Evolutionary conservation across 2,329 filamentous ascomycete species (phyloP), one percentile per base, ranked within the genome.

Genomic region (Colletotrichum karsti): DNA sequence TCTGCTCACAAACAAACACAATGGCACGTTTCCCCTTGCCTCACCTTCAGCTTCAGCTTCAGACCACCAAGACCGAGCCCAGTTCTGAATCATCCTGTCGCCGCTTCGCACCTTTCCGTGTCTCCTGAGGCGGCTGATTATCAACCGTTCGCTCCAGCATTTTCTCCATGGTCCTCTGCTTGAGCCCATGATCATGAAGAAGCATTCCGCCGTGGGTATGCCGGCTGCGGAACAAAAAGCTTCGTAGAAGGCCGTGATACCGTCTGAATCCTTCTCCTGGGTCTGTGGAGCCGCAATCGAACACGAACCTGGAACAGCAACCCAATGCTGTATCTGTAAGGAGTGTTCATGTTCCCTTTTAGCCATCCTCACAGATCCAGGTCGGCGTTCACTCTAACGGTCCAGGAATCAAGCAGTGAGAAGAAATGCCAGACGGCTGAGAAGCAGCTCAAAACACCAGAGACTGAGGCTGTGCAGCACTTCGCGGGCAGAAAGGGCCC

Each of bases 401-500:
- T 48, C 7, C 33, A 22, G 58, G 39, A 42, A 42, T 50, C 15
- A 13, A 18, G 42, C 28, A 20, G 42, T 35, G 18, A 35, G n/a
- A 63, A 20, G 35, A 53, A 59, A 67, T 64, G 64, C 30, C 51
- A 50, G 59, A 54, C 37, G 10, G 42, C 46, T 51, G 35, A 63
- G 53, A 51, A 26, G 44, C 46, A 41, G 59, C 60, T 48, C 60
- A 41, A 41, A 41, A 64, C 60, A 54, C 64, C 28, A 33, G 44
- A 58, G 33, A 33, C 39, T 35, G 24, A 39, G 61, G 64, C 64
- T 67, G 60, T 67, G 60, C 53, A 67, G 53, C 42, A 15, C 12
- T 48, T 22, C 51, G 24, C 41, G 20, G 24, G 39, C 56, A 42
- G 22, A 22, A 51, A 51, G n/a, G 7, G 33, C n/a, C 26, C 18